Evolutionary conservation across 371 early-diverging fungal genomes (phyloP), one percentile per base, ranked within the genome.

Genomic region (Dichotomocladium elegans): DNA sequence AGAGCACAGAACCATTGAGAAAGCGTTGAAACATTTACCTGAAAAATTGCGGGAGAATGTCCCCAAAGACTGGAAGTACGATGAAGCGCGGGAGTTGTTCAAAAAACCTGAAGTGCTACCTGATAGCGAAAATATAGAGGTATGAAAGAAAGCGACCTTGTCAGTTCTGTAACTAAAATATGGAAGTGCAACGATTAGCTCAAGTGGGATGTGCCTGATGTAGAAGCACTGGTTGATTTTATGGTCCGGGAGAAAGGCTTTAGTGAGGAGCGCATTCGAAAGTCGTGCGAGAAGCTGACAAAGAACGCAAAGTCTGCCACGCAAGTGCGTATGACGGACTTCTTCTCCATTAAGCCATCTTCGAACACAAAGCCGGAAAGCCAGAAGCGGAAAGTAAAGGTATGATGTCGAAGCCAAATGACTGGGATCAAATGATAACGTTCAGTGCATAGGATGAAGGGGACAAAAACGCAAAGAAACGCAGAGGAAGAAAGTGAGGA

Each of bases 171-270:
- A n/a, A n/a, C n/a, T n/a, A n/a, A n/a, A n/a, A n/a, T n/a, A n/a
- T n/a, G n/a, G n/a, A n/a, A n/a, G n/a, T n/a, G n/a, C n/a, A n/a
- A n/a, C n/a, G n/a, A n/a, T 26, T 87, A 91, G 47, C 72, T 96
- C 35, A 88, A 85, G 56, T 97, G 98, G 96, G 80, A 85, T 15
- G 72, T 74, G 2, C 95, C 98, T 2, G 88, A 99, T 66, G 85
- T 87, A 34, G 96, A 98, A 47, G 95, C 82, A 1, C 70, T 99
- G 8, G 86, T 96, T 14, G 75, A 92, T 24, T 99, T 92, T 61
- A 73, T 99, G 69, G 96, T 95, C 14, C 72, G 81, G 19, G 94
- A 99, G 61, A 99, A 99, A 72, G 93, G 91, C 41, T 99, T 99
- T 70, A 91, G 92, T 62, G 94, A 94, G 79, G 93, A 94, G 28